Base-by-base conservation (phyloP, 225 moss, liverwort and hornwort genomes). In the Takakia lepidozioides region DNA sequence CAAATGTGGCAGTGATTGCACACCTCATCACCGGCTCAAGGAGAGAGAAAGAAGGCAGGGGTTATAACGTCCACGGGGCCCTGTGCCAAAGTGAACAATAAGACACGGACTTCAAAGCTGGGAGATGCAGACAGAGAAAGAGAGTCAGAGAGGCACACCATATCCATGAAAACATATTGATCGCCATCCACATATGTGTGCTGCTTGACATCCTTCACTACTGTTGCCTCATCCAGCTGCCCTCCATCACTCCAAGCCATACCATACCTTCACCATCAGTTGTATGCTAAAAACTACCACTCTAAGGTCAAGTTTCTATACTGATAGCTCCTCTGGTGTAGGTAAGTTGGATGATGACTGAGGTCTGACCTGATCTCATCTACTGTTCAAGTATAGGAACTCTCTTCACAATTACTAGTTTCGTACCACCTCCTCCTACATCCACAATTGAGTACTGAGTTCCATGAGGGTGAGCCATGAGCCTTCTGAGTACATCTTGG, bases 101-200 rank as follows among this genome's bases (percentile, higher is more conserved):
- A n/a, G n/a, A n/a, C n/a, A n/a, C n/a, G n/a, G n/a, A 14, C 19
- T 4, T 25, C 23, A 8, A 20, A 47, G 25, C 24, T 29, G 28
- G 17, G 27, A 28, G 18, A 43, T n/a, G 18, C 29, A 10, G 40
- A 50, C 25, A 15, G 36, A 29, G 45, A 30, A 48, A 30, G 48
- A 52, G 38, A 43, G n/a, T n/a, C n/a, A n/a, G n/a, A n/a, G n/a
- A 6, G 32, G 24, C 39, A 49, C 72, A 95, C 95, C 91, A 83
- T 87, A 54, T 98, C 91, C 98, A 98, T 98, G 63, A 98, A 98
- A 48, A 98, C 98, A 55, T 59, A 91, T 52, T 98, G 91, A 7
- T 81, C 98, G 52, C 70, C 85, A 48, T 98, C 98, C 87, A 81
- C 82, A 42, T 98, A 98, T n/a, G 98, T 91, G 56, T 82, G 86